Evolutionary conservation across 2,329 filamentous ascomycete species (phyloP).

Genomic region (Diaporthe sp.): DNA sequence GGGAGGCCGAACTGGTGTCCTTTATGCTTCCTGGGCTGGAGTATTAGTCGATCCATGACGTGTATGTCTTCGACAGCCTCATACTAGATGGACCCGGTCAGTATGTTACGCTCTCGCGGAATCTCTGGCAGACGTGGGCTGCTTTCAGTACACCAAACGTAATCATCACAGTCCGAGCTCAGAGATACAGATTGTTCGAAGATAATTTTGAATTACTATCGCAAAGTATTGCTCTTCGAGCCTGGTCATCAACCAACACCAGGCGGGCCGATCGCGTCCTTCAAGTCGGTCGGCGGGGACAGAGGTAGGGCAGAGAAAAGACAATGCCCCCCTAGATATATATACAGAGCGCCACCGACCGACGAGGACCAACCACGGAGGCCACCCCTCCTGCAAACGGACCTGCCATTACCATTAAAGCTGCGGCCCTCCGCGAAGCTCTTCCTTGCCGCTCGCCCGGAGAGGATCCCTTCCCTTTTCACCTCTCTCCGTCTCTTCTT

Average conservation of each 20-base stretch:
- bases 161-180: background rate
- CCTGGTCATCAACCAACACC: conserved; percentile 1
- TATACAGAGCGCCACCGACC: conserved; percentile 16
- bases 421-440: conserved; percentile 19
- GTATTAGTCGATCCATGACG: background rate
- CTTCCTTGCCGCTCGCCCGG: background rate
- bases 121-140: background rate
- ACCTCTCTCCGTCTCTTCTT: background rate
- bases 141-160: background rate
- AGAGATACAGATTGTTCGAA: background rate
- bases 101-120: no score
- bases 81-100: background rate
- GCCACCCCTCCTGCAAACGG: background rate
- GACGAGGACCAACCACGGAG: conserved; percentile 5
- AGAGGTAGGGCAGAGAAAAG: background rate
- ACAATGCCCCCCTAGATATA: background rate
- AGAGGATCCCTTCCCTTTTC: background rate
- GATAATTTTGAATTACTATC: conserved; percentile 23
- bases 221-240: conserved; percentile 20
- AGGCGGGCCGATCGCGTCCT: conserved; percentile 26
- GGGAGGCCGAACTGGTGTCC: background rate
- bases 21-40: background rate
- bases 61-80: background rate
- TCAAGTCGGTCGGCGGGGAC: conserved; percentile 9
- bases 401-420: conserved; percentile 31